Evolutionary conservation across 1,139 yeast species (phyloP), one percentile per base, ranked within the genome.

Genomic region (Torulaspora globosa): DNA sequence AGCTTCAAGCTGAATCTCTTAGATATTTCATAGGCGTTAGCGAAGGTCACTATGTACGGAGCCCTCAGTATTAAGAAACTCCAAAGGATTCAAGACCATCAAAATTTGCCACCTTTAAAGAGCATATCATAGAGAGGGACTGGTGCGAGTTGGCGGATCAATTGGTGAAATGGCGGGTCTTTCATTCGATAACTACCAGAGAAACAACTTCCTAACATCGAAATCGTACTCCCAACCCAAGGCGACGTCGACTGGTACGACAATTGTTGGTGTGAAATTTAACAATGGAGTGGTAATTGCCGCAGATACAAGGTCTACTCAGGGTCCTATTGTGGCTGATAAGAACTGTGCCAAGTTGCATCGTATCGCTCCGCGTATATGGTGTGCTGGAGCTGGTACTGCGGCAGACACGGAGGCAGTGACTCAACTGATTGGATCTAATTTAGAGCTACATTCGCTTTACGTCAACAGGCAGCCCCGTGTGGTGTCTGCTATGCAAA

Each of bases 301-400:
- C 15, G 98, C 98, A 14, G 98, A 92, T 73, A 92, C 98, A 23
- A 80, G 98, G 70, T 97, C 98, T 49, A 92, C 98, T 3, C 82
- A 94, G 32, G 98, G 98, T 18, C 83, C 82, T 49, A 89, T 92
- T 58, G 97, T 92, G 29, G 98, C 98, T 12, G 97, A 92, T 71
- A 90, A 92, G 73, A 92, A 92, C 72, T 90, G 97, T 75, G 97
- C 90, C 65, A 92, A 92, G 70, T 75, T 92, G 55, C 98, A 92
- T 70, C 74, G 95, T 60, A 78, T 92, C 58, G 79, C 97, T 2
- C 97, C 98, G 10, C 79, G 78, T 64, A 92, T 92, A 63, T 92
- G 98, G 98, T 92, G 97, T 79, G 97, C 97, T 45, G 98, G 98
- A 60, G 98, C 98, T 3, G 98, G 98, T 67, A 92, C 98, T 15